Base-by-base conservation (phyloP, 2,329 filamentous ascomycete genomes). In the Bisporella sp. region DNA sequence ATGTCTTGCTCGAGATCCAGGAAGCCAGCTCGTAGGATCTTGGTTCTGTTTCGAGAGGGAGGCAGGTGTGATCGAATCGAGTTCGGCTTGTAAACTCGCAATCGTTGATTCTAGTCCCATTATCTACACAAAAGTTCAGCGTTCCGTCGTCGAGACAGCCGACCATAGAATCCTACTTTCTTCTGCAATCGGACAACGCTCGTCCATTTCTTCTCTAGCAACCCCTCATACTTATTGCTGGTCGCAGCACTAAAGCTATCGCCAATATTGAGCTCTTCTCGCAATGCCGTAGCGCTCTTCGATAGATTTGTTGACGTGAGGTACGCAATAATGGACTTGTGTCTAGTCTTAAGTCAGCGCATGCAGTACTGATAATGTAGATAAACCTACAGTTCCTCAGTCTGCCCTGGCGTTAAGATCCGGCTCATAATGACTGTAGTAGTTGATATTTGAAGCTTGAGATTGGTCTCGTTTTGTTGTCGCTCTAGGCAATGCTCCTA, bases 131-230 rank as follows among this genome's bases (percentile, higher is more conserved):
- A 28, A 44, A 39, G 45, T 46, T 40, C 33, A 32, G 31, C 47
- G 13, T 35, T 46, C 37, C 28, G 32, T 13, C 37, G 46, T 45
- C 47, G 9, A 31, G n/a, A 41, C 8, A 35, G 13, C 35, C 5
- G 21, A 31, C 21, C 21, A 21, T 11, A 35, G 39, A 48, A 57
- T 45, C 69, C 46, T 70, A 87, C 89, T 87, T 96, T 97, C 71
- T 96, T 96, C 71, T 97, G 92, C 68, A 97, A 70, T 54, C 92
- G 80, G 62, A 96, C 90, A 31, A 97, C 87, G 62, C 89, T 93
- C 21, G 92, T 97, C 92, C 92, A 97, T 75, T 97, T 97, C 79
- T 96, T 96, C 76, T 97, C 92, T 59, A 97, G 71, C 31, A 97
- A 71, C 1, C 88, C 87, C 70, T 96, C 90, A 72, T 96, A 97